Percentiles rank a stretch among this genome's conserved stretches.
Conservation (phyloP, 1,284 basidiomycete species). For the Marasmius sp. region DNA sequence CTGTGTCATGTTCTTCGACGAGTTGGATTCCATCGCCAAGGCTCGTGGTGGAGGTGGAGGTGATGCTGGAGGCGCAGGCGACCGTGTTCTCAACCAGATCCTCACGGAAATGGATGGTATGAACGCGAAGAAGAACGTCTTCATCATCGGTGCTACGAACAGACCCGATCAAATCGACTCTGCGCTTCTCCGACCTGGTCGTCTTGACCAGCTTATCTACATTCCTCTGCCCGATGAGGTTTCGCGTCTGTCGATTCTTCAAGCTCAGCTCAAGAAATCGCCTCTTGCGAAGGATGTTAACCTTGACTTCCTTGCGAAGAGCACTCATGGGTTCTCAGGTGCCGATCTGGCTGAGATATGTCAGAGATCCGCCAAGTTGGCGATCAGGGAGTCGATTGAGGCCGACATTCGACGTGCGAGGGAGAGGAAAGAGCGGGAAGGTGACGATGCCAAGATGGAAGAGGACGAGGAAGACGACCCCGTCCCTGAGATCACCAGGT, state of each 20-base stretch:
- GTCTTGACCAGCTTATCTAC: conserved; percentile 95
- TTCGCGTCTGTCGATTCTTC: conserved; percentile 90
- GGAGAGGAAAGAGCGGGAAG: conserved; percentile 82
- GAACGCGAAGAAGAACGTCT: conserved; percentile 99
- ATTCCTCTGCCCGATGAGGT: conserved; percentile 93
- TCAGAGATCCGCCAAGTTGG: conserved; percentile 95
- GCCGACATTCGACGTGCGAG: conserved; percentile 82
- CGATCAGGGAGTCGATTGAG: conserved; percentile 94
- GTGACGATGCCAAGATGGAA: conserved; percentile 68
- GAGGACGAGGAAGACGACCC: conserved; percentile 84
- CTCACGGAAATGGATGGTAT: conserved; percentile 99
- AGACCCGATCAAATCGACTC: conserved; percentile 99
- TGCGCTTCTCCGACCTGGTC: conserved; percentile 95
- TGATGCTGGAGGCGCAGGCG: conserved; percentile 93
- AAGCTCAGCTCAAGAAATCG: conserved; percentile 90
- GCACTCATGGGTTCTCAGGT: conserved; percentile 98
- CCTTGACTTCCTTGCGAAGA: conserved; percentile 86
- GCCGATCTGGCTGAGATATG: conserved; percentile 99
- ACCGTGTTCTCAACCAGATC: conserved; percentile 97
- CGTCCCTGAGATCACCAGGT: conserved; percentile 93
- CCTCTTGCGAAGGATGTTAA: conserved; percentile 88
- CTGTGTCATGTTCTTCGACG: conserved; percentile 99
- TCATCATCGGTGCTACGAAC: conserved; percentile 98
- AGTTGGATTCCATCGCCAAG: conserved; percentile 98
- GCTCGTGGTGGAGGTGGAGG: conserved; percentile 85